phyloP scores from a whole-genome alignment of 2,329 filamentous ascomycete genomes.

The Fusarium hostae region DNA sequence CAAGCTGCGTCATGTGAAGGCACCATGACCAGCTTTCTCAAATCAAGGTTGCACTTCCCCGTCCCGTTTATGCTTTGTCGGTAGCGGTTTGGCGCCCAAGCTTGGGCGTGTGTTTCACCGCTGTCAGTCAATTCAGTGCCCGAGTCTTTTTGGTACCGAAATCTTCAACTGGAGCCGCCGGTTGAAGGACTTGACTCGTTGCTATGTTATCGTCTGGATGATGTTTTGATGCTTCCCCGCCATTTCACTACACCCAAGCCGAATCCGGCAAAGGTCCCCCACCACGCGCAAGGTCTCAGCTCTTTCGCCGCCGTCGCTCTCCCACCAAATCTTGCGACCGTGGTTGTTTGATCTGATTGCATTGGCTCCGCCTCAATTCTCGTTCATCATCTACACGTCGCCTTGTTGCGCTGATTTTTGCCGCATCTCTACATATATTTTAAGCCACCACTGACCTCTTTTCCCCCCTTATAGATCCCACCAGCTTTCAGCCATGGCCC shows the following conservation, averaged over 20 bases:
- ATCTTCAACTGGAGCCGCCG: conserved; percentile 2
- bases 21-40: conserved; percentile 55
- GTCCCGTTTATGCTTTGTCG: conserved; percentile 7
- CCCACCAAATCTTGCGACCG: conserved; percentile 41
- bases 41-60: conserved; percentile 53
- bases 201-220: conserved; percentile 36
- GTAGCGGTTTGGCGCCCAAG: conserved; percentile 3
- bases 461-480: conserved; percentile 57
- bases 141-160: background rate
- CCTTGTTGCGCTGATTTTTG: conserved; percentile 23
- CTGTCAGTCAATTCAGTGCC: conserved; percentile 10
- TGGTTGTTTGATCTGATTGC: conserved; percentile 39
- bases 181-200: conserved; percentile 28
- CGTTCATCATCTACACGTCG: conserved; percentile 22
- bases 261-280: conserved; percentile 46
- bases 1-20: conserved; percentile 52
- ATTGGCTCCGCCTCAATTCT: conserved; percentile 37
- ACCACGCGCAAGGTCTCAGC: conserved; percentile 41
- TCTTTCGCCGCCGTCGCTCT: conserved; percentile 39
- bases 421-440: conserved; percentile 13
- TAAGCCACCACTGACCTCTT: conserved; percentile 25
- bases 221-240: conserved; percentile 46
- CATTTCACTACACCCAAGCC: conserved; percentile 45
- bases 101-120: background rate
- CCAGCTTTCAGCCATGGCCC: conserved; percentile 68